These are phyloP conservation scores for Paraphaeosphaeria minitans DNA, from an alignment of 2,329 filamentous ascomycete species.

Conservation along the genomic window DNA sequence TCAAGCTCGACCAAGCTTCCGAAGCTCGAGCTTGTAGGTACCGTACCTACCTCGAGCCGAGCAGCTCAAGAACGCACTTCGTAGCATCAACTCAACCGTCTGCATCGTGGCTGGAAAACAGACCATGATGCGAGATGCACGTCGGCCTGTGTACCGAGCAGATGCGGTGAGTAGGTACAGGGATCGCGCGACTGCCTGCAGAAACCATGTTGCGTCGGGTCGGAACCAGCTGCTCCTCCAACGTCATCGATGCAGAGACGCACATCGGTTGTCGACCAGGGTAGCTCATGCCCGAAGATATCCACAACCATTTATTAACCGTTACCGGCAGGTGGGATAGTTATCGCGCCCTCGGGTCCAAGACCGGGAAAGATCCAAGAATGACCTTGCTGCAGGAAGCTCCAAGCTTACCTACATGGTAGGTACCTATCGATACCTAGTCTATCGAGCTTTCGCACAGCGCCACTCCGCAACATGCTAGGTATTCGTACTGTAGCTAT, in stretches of 20 bases:
- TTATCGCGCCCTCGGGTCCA: slow-evolving; percentile 1
- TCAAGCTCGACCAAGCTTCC: slow-evolving; percentile 9
- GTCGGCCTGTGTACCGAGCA: background rate
- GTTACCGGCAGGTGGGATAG: slow-evolving; percentile 6
- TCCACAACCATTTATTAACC: slow-evolving; percentile 8
- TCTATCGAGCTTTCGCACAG: too few relatives aligned
- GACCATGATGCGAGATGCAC: background rate
- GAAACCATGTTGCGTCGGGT: background rate
- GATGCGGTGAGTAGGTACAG: background rate
- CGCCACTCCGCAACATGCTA: too few relatives aligned
- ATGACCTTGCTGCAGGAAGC: slow-evolving; percentile 1
- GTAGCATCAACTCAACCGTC: background rate
- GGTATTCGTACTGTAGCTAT: too few relatives aligned
- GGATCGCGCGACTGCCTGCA: background rate
- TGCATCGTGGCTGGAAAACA: background rate
- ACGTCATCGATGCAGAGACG: slow-evolving; percentile 5
- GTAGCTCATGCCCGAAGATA: background rate
- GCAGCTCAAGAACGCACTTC: too few relatives aligned
- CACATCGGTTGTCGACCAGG: background rate
- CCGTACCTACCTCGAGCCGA: too few relatives aligned
- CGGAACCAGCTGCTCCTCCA: background rate
- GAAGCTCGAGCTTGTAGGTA: background rate
- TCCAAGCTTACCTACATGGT: background rate
- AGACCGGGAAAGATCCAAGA: background rate
- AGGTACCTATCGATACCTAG: too few relatives aligned